Conservation (phyloP, 495 filamentous ascomycete species). For the Penicillium antarcticum region DNA sequence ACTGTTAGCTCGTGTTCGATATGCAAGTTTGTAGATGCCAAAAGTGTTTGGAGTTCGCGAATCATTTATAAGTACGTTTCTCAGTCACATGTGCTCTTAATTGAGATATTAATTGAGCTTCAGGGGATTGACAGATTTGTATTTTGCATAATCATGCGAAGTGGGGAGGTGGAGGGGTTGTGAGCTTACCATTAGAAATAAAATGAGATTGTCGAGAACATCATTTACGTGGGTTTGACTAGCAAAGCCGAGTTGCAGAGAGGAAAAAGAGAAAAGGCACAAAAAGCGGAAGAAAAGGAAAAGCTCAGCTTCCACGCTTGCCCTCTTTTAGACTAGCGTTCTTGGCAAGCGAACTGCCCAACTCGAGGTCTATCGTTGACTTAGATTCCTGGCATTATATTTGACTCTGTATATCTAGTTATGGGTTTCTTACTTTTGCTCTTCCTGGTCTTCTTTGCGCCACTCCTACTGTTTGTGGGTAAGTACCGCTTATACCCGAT, state of each 20-base stretch:
- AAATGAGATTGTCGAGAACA: conserved; percentile 9
- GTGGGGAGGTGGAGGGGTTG: not conserved
- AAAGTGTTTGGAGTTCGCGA: not conserved
- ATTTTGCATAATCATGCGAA: conserved; percentile 69
- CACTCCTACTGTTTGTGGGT: conserved; percentile 48
- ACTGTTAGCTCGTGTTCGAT: conserved; percentile 1
- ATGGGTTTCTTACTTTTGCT: conserved; percentile 52
- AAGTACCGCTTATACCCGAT: conserved; percentile 10
- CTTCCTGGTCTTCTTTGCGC: conserved; percentile 47
- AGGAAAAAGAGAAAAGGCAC: conserved; percentile 12
- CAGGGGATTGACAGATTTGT: conserved; percentile 92
- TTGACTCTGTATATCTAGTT: not conserved
- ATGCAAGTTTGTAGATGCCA: not conserved
- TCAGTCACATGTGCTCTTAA: conserved; percentile 47
- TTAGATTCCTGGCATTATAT: not conserved
- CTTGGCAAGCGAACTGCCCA: conserved; percentile 7
- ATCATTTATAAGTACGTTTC: conserved; percentile 50
- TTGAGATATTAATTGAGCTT: conserved; percentile 48
- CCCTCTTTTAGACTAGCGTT: conserved; percentile 23
- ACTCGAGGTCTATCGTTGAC: not conserved
- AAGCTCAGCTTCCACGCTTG: conserved; percentile 21
- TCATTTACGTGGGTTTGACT: conserved; percentile 24
- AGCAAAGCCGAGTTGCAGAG: conserved; percentile 31
- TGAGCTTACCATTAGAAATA: conserved; percentile 35
- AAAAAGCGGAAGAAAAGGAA: conserved; percentile 18